A percentile compares a stretch with the other conserved stretches of the same genome.
Evolutionary conservation across 164 flowering plant genomes (phyloP).

Genomic region (Umbellularia californica): DNA sequence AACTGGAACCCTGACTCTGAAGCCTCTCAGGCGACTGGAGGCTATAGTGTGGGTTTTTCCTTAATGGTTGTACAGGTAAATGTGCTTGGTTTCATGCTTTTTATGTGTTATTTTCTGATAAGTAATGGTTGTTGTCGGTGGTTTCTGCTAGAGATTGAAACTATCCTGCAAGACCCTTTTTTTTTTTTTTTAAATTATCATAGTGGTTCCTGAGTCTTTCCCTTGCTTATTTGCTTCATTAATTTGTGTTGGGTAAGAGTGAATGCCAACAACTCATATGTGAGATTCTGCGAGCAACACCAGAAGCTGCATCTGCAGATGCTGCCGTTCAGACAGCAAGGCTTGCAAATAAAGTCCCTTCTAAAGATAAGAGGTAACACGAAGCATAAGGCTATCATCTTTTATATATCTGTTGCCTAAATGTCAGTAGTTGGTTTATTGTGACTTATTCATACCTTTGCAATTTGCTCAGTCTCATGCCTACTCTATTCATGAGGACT

Average conservation of each 20-base stretch:
- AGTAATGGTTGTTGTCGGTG: background rate
- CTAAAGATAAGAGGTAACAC: constrained; percentile 73
- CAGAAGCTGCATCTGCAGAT: constrained; percentile 98
- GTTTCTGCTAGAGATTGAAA: background rate
- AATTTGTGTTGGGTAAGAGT: constrained; percentile 45
- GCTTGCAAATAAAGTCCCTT: constrained; percentile 77
- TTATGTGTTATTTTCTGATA: background rate
- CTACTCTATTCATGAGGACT: too few species aligned
- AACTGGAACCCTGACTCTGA: constrained; percentile 82
- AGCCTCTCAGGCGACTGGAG: constrained; percentile 83
- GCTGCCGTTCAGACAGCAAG: constrained; percentile 96
- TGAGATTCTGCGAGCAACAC: constrained; percentile 98
- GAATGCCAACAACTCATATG: constrained; percentile 99
- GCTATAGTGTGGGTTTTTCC: constrained; percentile 86
- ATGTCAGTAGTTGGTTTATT: too few species aligned
- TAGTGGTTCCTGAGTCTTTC: background rate
- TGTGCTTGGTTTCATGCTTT: background rate
- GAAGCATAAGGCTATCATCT: background rate
- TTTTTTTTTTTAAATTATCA: background rate
- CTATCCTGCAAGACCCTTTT: background rate
- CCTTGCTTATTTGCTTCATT: background rate
- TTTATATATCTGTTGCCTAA: background rate
- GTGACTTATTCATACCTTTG: too few species aligned
- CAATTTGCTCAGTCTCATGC: too few species aligned
- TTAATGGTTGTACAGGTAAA: constrained; percentile 90